Evolutionary conservation across 2,329 filamentous ascomycete genomes (phyloP), one percentile per base, ranked within the genome.

Genomic region (Claviceps spartinae): DNA sequence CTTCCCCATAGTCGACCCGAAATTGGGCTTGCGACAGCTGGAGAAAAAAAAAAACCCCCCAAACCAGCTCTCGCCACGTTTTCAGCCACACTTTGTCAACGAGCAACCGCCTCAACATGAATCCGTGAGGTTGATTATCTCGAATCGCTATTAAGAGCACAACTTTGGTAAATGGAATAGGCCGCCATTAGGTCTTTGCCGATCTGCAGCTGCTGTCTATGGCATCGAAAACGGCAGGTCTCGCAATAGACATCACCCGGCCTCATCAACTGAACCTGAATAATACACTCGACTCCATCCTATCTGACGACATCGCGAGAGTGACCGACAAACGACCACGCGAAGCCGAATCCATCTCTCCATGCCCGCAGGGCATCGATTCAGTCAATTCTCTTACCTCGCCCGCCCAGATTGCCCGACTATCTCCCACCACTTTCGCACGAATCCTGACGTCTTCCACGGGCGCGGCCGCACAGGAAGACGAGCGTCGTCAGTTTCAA

Each of bases 321-420:
- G 57, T 65, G 53, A 58, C 30, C 30, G 30, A 62, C 48, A 76
- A 76, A 65, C 68, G 74, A 56, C 68, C 68, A 55, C 74, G 73
- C 54, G 74, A 75, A 59, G 65, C 68, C 14, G 74, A 73, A 9
- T 72, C 73, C 26, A 62, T 67, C 26, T 68, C 69, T 52, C 65
- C 69, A 41, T 61, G 63, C 49, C 60, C 65, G 22, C 56, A 63
- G 9, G 53, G 58, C 14, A 52, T 60, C 48, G 57, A 61, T 26
- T 62, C 63, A 36, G 61, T 65, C 51, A 59, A 66, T 57, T 61
- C 66, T 50, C 68, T 74, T 49, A 65, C 70, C 18, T 79, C 77
- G 26, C 77, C 77, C 5, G 69, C 73, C 49, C 80, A 81, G 62
- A 68, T 75, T 48, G 75, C 76, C 51, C 74, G 76, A 30, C 66